phyloP scores from a whole-genome alignment of 208 protist genomes.

The Wallacemonas sp. region DNA sequence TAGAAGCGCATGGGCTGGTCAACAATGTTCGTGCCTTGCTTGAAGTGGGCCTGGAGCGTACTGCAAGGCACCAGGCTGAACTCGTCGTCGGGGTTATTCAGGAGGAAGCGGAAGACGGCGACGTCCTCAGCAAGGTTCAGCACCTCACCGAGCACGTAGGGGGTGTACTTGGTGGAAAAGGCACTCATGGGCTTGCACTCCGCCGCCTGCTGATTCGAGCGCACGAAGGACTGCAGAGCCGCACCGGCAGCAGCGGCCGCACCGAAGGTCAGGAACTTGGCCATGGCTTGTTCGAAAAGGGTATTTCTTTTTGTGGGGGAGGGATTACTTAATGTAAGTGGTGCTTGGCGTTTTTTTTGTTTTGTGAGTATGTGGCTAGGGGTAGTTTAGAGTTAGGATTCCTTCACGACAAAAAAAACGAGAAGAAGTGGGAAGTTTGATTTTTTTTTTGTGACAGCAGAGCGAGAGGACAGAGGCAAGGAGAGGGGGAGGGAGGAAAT shows the following conservation, averaged over 20 bases:
- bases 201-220: constrained; percentile 38
- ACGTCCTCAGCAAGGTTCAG: constrained; percentile 86
- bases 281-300: too few relatives aligned
- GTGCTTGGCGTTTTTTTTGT: too few relatives aligned
- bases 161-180: constrained; percentile 75
- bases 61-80: constrained; percentile 82
- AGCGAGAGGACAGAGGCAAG: too few relatives aligned
- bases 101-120: constrained; percentile 86
- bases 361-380: too few relatives aligned
- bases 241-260: constrained; percentile 58
- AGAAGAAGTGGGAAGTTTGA: too few relatives aligned
- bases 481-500: too few relatives aligned
- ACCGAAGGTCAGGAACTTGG: constrained; percentile 56
- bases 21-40: constrained; percentile 76
- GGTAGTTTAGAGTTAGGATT: too few relatives aligned
- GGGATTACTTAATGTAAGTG: constrained; percentile 3
- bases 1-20: constrained; percentile 91
- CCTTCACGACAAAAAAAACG: too few relatives aligned
- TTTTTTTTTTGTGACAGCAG: too few relatives aligned
- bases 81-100: constrained; percentile 60
- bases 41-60: constrained; percentile 84
- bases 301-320: constrained; percentile 1
- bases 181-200: constrained; percentile 43
- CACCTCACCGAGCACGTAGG: constrained; percentile 85
- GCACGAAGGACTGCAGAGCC: constrained; percentile 56